These are phyloP conservation scores for Termitomyces sp. DNA, from an alignment of 768 basidiomycete species.

Conservation along the genomic window DNA sequence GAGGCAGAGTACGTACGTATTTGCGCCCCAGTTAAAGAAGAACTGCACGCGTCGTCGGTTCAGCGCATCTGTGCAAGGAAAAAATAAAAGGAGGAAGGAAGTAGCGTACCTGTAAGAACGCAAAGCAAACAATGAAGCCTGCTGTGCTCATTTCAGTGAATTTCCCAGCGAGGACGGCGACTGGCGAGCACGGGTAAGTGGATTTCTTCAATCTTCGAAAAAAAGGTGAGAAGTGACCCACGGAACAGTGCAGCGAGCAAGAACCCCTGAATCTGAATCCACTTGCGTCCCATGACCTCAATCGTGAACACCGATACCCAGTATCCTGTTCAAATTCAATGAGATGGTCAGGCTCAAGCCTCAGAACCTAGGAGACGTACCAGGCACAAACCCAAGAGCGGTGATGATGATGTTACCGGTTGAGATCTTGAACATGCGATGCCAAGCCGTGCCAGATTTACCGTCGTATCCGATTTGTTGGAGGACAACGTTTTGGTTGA, in stretches of 20 bases:
- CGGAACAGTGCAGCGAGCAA: conserved; percentile 62
- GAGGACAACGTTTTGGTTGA: conserved; percentile 76
- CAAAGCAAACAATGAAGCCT: conserved; percentile 68
- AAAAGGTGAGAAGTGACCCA: conserved; percentile 20
- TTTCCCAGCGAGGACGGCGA: conserved; percentile 59
- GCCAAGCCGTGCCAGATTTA: conserved; percentile 48
- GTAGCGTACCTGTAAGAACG: conserved; percentile 49
- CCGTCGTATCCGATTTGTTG: conserved; percentile 68
- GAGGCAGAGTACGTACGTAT: conserved; percentile 37
- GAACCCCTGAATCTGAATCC: conserved; percentile 76
- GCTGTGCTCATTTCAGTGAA: conserved; percentile 52
- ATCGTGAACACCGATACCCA: conserved; percentile 65
- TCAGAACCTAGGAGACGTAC: conserved; percentile 18
- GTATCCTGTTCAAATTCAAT: conserved; percentile 40
- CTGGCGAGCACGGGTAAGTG: neutral
- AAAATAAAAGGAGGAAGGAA: neutral
- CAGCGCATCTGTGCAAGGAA: neutral
- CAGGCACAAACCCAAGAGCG: conserved; percentile 72
- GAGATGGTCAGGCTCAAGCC: too few relatives aligned
- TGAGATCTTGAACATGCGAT: conserved; percentile 61
- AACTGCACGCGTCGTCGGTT: conserved; percentile 31
- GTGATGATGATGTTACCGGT: conserved; percentile 70
- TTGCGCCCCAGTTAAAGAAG: conserved; percentile 83
- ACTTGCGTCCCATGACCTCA: conserved; percentile 68
- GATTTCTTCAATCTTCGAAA: too few relatives aligned